Conservation (phyloP, 2,329 filamentous ascomycete genomes). For the Diaporthe ampelina region DNA sequence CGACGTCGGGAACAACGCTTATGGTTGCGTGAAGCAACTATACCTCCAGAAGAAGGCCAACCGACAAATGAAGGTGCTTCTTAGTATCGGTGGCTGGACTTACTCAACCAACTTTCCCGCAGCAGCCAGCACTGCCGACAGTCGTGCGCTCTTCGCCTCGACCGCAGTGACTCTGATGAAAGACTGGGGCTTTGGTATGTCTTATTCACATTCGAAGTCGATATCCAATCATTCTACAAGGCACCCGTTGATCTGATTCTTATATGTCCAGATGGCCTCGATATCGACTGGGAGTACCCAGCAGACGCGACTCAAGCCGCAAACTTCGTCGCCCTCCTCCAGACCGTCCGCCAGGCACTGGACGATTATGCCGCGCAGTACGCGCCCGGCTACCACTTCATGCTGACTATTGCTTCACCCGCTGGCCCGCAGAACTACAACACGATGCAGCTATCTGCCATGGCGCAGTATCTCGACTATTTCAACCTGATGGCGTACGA, state of each 20-base stretch:
- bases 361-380: constrained; percentile 62
- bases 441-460: constrained; percentile 59
- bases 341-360: constrained; percentile 60
- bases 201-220: no score
- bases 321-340: constrained; percentile 61
- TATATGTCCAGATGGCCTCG: constrained; percentile 60
- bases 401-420: constrained; percentile 67
- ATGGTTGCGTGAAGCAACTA: constrained; percentile 86
- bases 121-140: constrained; percentile 73
- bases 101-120: constrained; percentile 82
- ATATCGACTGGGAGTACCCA: constrained; percentile 60
- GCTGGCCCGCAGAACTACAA: constrained; percentile 64
- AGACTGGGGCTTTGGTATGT: constrained; percentile 66
- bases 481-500: constrained; percentile 82
- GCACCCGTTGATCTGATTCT: background rate
- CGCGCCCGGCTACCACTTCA: constrained; percentile 64
- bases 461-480: constrained; percentile 64
- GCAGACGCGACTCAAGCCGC: constrained; percentile 55
- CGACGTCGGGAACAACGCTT: constrained; percentile 78
- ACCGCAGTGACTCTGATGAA: constrained; percentile 78
- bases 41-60: constrained; percentile 83
- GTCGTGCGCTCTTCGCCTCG: constrained; percentile 76
- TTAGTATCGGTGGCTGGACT: constrained; percentile 89
- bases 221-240: background rate
- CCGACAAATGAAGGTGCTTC: constrained; percentile 81